These are phyloP conservation scores for Eucalyptus paniculata DNA, from an alignment of 345 rosid species.

Conservation along the genomic window DNA sequence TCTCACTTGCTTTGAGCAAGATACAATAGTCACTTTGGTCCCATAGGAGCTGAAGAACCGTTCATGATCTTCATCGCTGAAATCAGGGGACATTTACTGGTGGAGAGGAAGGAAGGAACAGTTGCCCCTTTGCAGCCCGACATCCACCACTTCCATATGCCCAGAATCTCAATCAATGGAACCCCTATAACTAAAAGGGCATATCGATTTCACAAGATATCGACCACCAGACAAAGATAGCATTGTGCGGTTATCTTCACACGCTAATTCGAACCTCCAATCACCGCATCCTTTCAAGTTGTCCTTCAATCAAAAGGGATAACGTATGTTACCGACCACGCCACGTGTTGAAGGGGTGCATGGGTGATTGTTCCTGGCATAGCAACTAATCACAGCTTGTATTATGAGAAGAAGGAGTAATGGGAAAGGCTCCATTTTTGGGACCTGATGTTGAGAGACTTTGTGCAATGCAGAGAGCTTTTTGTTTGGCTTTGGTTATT, in stretches of 20 bases:
- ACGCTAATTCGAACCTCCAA: no score
- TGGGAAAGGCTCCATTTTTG: no score
- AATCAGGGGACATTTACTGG: background rate
- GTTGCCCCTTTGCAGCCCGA: background rate
- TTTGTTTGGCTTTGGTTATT: no score
- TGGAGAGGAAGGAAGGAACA: background rate
- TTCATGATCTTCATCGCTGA: no score
- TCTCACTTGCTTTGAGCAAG: no score
- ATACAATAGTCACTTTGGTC: no score
- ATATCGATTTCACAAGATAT: background rate
- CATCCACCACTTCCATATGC: background rate
- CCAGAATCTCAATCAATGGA: background rate
- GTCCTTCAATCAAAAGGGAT: background rate
- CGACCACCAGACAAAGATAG: fast-evolving
- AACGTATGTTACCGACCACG: background rate
- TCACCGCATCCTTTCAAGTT: background rate
- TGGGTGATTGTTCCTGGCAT: background rate
- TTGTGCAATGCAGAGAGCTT: no score
- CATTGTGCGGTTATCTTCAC: background rate
- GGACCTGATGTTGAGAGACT: no score
- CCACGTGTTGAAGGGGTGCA: background rate
- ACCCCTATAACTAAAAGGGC: no score
- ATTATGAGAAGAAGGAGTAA: no score
- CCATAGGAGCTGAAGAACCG: no score
- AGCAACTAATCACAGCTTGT: no score